phyloP scores from a whole-genome alignment of 768 basidiomycete species.

The Pulveroboletus sp. region DNA sequence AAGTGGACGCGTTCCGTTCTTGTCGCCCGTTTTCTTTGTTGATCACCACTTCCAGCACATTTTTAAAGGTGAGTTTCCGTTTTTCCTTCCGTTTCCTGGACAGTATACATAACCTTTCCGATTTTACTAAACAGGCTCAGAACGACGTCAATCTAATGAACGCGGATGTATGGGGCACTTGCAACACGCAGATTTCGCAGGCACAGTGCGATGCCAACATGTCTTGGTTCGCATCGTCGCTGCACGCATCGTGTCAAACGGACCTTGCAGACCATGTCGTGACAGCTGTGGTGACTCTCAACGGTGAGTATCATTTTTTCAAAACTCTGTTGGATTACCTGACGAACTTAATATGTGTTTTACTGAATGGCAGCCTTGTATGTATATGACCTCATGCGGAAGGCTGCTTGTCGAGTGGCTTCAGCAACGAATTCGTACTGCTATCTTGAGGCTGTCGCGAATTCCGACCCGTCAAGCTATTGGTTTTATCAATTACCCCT shows the following conservation, averaged over 20 bases:
- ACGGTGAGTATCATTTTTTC: constrained; percentile 37
- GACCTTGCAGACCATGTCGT: constrained; percentile 53
- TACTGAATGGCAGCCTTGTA: constrained; percentile 44
- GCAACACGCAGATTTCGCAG: constrained; percentile 50
- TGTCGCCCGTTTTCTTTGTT: constrained; percentile 76
- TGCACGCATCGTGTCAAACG: constrained; percentile 47
- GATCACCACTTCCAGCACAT: constrained; percentile 47
- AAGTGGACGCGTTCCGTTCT: constrained; percentile 51
- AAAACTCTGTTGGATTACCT: not conserved
- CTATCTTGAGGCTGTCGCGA: constrained; percentile 59
- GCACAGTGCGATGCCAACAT: constrained; percentile 64
- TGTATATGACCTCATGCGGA: constrained; percentile 58
- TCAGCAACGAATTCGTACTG: constrained; percentile 63
- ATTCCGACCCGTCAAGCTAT: constrained; percentile 57
- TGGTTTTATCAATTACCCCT: constrained; percentile 70
- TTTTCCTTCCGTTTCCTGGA: not conserved
- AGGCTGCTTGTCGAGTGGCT: constrained; percentile 56
- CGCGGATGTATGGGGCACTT: constrained; percentile 71
- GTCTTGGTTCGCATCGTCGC: constrained; percentile 50
- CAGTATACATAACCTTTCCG: not conserved
- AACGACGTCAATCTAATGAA: constrained; percentile 59
- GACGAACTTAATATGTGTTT: not conserved
- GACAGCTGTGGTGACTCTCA: constrained; percentile 50
- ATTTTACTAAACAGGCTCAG: constrained; percentile 50
- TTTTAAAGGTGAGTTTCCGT: constrained; percentile 44